Conservation (phyloP, 2,329 filamentous ascomycete genomes). For the Ophiocordyceps camponoti-rufipedis region DNA sequence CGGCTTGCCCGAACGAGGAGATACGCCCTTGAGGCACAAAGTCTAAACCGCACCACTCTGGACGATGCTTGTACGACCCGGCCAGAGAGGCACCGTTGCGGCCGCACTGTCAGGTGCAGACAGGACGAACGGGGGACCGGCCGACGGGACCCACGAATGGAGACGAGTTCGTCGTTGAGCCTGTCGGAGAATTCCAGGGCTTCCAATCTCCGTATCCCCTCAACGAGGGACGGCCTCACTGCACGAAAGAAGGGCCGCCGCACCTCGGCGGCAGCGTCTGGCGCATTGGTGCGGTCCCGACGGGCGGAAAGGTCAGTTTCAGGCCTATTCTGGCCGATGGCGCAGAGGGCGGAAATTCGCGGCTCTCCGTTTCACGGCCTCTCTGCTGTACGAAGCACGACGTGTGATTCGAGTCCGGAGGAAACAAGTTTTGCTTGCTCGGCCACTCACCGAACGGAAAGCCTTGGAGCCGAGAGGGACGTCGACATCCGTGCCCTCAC, state of each 20-base stretch:
- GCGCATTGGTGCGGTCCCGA: neutral
- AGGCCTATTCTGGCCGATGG: neutral
- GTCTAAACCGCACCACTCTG: conserved; percentile 1
- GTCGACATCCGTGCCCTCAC: neutral
- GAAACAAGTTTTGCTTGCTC: no score
- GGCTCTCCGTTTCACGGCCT: neutral
- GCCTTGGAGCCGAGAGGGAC: neutral
- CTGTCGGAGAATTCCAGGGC: neutral
- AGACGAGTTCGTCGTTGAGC: neutral
- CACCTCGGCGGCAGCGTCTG: neutral
- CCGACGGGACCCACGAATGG: neutral
- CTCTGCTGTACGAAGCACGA: neutral
- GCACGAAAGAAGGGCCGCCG: no score
- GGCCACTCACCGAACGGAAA: neutral
- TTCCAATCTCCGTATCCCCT: no score
- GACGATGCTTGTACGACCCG: neutral
- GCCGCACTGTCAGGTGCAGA: neutral
- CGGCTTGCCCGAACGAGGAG: neutral
- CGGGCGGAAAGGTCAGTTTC: neutral
- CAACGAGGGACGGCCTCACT: no score
- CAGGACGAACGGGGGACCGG: conserved; percentile 1
- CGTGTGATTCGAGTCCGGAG: neutral
- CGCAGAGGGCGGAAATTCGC: neutral
- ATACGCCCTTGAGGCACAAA: neutral
- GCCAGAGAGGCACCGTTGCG: neutral